Evolutionary conservation across 148 eudicot genomes (phyloP).

Genomic region (Talinum fruticosum): DNA sequence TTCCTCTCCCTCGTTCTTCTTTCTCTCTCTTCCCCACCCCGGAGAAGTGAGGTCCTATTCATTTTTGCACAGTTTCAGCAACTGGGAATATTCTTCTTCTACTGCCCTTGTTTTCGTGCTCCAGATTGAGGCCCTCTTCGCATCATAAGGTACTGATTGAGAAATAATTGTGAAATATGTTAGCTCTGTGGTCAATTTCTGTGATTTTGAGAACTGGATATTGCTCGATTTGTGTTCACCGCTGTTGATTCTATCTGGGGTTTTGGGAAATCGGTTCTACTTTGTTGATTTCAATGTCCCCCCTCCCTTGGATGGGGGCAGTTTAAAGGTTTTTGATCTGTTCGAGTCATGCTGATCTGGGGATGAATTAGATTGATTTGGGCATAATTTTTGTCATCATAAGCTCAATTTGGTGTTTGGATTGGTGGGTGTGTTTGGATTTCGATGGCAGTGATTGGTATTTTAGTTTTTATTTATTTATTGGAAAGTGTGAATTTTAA

Average conservation of each 20-base stretch:
- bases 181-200: constrained; percentile 10
- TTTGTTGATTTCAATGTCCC: neutral
- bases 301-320: neutral
- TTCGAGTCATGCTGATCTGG: constrained; percentile 22
- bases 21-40: constrained; percentile 11
- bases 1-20: constrained; percentile 19
- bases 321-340: constrained; percentile 20
- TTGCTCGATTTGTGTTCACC: constrained; percentile 14
- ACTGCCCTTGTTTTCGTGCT: constrained; percentile 13
- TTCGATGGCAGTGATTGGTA: constrained; percentile 25
- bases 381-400: constrained; percentile 12
- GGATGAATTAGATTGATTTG: constrained; percentile 19
- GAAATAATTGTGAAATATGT: neutral
- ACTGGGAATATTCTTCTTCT: constrained; percentile 14
- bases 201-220: constrained; percentile 22
- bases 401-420: constrained; percentile 25
- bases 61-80: constrained; percentile 9
- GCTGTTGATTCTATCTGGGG: neutral
- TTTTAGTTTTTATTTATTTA: constrained; percentile 20
- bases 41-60: constrained; percentile 5
- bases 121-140: constrained; percentile 15
- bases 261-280: neutral
- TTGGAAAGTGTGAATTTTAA: constrained; percentile 17
- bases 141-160: constrained; percentile 20
- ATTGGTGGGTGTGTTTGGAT: constrained; percentile 23